These are phyloP conservation scores for Cutaneotrichosporon curvatum DNA, from an alignment of 1,284 basidiomycete genomes.

Conservation along the genomic window DNA sequence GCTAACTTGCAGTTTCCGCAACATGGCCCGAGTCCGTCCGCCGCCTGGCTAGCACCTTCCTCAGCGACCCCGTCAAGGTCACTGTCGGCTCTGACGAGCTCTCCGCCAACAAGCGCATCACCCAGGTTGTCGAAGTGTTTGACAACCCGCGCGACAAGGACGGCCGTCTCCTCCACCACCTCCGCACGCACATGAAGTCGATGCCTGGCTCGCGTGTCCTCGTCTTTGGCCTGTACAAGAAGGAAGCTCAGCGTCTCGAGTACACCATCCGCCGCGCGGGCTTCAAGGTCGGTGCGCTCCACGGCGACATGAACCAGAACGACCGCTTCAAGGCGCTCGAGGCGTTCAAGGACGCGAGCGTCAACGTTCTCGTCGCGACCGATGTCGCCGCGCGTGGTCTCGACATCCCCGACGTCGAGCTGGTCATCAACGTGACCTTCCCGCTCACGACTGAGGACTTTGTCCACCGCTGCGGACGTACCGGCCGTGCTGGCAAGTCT, in stretches of 20 bases:
- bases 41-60: conserved; percentile 84
- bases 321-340: conserved; percentile 81
- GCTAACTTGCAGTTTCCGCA: conserved; percentile 66
- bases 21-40: conserved; percentile 98
- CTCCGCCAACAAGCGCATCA: conserved; percentile 85
- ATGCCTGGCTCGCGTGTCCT: conserved; percentile 59
- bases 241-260: conserved; percentile 87
- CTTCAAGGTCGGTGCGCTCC: conserved; percentile 78
- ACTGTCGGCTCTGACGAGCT: conserved; percentile 95
- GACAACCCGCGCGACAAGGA: conserved; percentile 83
- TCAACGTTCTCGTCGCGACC: conserved; percentile 85
- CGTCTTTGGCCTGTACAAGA: conserved; percentile 96
- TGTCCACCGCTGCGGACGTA: conserved; percentile 93
- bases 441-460: conserved; percentile 86
- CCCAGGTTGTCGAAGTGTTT: conserved; percentile 73
- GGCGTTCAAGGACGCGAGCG: conserved; percentile 78
- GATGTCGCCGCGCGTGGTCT: conserved; percentile 95
- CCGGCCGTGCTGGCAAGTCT: conserved; percentile 82
- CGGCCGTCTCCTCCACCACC: conserved; percentile 59
- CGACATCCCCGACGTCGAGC: conserved; percentile 92
- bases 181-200: conserved; percentile 58
- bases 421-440: conserved; percentile 94
- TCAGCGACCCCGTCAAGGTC: conserved; percentile 75
- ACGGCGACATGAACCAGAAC: conserved; percentile 86
- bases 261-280: conserved; percentile 69